Base-by-base conservation (phyloP, 805 yeast genomes). In the Saccharomyces paradoxus region DNA sequence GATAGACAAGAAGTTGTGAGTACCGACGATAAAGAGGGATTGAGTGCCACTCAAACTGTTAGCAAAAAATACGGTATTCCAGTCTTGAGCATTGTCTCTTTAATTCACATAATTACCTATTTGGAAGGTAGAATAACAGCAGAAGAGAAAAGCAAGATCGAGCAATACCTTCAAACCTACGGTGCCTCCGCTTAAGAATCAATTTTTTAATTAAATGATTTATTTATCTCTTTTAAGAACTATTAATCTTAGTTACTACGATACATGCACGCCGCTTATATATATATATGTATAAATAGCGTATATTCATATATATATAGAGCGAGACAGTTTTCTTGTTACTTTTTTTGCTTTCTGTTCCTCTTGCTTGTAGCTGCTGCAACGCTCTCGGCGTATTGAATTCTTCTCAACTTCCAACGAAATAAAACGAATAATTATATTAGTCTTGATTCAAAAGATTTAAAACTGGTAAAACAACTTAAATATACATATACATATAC, bases 1-100 rank as follows among this genome's bases (percentile, higher is more conserved):
- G 99, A 94, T 71, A 85, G 99, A 77, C 96, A 91, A 77, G 99
- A 94, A 74, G 84, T 94, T 50, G 85, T 87, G 41, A 86, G 82
- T 62, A 76, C 83, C 46, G 77, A 77, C 47, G 67, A 65, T 47
- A 62, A 65, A 32, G 70, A 69, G 51, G 62, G 65, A 30, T 70
- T 77, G 62, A 85, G 94, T 61, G 96, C 98, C 50, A 88, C 96
- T 4, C 86, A 85, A 68, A 83, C 83, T 24, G 94, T 92, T 28
- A 74, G 87, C 51, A 75, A 82, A 64, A 81, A 78, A 66, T 86
- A 84, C 68, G 78, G 79, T 44, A 87, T 92, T 54, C 97, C 97
- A 2, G 96, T 94, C 26, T 71, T 87, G 54, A 81, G 87, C 51
- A 91, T 94, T 62, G 90, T 90, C 44, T 77, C 81, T 47, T 78